These are phyloP conservation scores for Ascochyta lentis DNA, from an alignment of 2,329 filamentous ascomycete species.

Conservation along the genomic window DNA sequence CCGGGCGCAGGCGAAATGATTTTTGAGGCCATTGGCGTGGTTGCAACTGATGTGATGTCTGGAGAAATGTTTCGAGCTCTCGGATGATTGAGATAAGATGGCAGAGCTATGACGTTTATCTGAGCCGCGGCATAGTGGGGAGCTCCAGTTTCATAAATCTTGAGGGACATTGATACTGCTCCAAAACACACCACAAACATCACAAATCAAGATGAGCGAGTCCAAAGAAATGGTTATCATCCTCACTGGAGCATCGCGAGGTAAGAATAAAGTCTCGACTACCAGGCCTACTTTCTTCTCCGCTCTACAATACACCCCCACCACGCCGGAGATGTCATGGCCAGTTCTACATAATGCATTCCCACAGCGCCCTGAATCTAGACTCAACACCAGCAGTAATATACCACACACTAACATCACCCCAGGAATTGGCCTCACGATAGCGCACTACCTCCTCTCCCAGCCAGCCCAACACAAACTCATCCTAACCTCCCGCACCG, in stretches of 20 bases:
- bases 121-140: slow-evolving; percentile 33
- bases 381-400: background rate
- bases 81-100: slow-evolving; percentile 11
- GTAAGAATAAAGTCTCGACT: slow-evolving; percentile 42
- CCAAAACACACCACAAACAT: background rate
- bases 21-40: slow-evolving; percentile 37
- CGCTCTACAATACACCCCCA: background rate
- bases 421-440: slow-evolving; percentile 66
- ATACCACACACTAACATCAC: background rate
- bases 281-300: background rate
- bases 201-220: slow-evolving; percentile 30
- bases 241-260: slow-evolving; percentile 68
- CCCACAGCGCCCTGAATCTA: background rate
- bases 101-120: slow-evolving; percentile 39
- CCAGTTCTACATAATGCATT: background rate
- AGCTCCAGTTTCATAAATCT: slow-evolving; percentile 9
- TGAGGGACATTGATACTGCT: background rate
- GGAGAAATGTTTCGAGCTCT: slow-evolving; percentile 14
- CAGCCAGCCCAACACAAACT: slow-evolving; percentile 62
- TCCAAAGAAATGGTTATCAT: slow-evolving; percentile 55
- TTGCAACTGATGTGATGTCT: slow-evolving; percentile 1
- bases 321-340: background rate
- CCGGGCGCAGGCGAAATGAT: slow-evolving; percentile 26
- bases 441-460: slow-evolving; percentile 65
- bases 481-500: slow-evolving; percentile 64